Base-by-base conservation (phyloP, 2,329 filamentous ascomycete species). In the Cadophora gregata region DNA sequence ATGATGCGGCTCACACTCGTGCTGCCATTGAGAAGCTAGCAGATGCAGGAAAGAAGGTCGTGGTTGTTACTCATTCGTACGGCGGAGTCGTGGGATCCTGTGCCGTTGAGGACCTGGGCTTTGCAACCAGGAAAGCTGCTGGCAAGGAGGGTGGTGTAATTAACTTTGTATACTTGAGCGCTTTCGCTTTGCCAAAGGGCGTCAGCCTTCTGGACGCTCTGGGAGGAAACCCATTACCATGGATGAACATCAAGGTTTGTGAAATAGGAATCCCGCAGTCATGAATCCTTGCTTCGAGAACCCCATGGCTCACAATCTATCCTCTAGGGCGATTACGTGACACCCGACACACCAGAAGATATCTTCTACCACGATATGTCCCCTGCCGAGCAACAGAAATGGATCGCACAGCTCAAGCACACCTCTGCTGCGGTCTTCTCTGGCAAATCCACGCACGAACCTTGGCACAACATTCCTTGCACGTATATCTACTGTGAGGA, bases 31-130 rank as follows among this genome's bases (percentile, higher is more conserved):
- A 65, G 33, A 62, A 70, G 10, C 76, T 80, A 3, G 80, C 80
- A 21, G 77, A 79, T 45, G 71, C 48, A 3, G 75, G 75, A 1
- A 78, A 79, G 16, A 76, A 80, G 21, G 75, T 81, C 10, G 64
- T 80, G 1, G 70, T 80, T 3, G 64, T 79, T 12, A 70, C 75
- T 5, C 79, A 81, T 53, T 79, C 77, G n/a, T 81, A 79, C 73
- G 75, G 77, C 8, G 79, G 78, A 5, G 73, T 78, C 0, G 68
- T 78, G 1, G 75, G 71, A 1, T 58, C 59, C 14, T 50, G 33
- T 14, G 65, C 67, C 10, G 61, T 65, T 1, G 48, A 65, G 10
- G 67, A 56, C 24, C 47, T 71, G 1, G 61, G 56, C 16, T 53
- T 50, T 16, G 36, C 29, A n/a, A 24, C 38, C 38, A 67, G 56